Base-by-base conservation (phyloP, 305 asterid species). In the Fraxinus dipetala region DNA sequence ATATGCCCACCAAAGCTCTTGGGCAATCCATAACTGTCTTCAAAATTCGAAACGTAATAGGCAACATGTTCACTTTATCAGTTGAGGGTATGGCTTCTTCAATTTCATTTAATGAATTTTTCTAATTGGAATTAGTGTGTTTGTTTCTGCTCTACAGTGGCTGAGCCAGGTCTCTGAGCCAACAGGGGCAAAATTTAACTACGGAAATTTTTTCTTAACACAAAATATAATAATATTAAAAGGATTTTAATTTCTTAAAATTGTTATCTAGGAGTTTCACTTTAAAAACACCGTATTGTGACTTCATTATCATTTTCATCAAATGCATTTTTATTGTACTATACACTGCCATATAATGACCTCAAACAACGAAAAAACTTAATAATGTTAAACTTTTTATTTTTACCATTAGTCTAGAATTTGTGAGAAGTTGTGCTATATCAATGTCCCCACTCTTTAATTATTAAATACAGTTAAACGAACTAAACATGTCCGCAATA, bases 1-100 rank as follows among this genome's bases (percentile, higher is more conserved):
- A 51, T 79, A 85, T 85, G 75, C 90, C 95, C 79, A 82, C 87
- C 82, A 91, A 91, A 84, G 89, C 89, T 88, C 97, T 96, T 89
- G 98, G 98, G 80, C 91, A 88, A 85, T 87, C 90, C 85, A 90
- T 93, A 83, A 90, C 92, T 67, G 83, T 90, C 81, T 92, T 91
- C 90, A 96, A 92, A 86, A 90, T 93, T 86, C 95, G 87, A 88
- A 90, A 87, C 85, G 80, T 85, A 76, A 86, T 89, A 69, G 96
- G 93, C 70, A 88, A 91, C 86, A 76, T 88, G 85, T 84, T 91
- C 82, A 75, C 90, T 84, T 92, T 90, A 81, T 91, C 93, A 79
- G 88, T 85, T 32, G 82, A 80, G 61, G 98, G 98, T 95, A 93
- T 83, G 88, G 38, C 83, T 84, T 22, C 26, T 80, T 79, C 80